A percentile compares a stretch with the other conserved stretches of the same genome.
Conservation (phyloP, 1,139 yeast species). For the Zygoascus sp. region DNA sequence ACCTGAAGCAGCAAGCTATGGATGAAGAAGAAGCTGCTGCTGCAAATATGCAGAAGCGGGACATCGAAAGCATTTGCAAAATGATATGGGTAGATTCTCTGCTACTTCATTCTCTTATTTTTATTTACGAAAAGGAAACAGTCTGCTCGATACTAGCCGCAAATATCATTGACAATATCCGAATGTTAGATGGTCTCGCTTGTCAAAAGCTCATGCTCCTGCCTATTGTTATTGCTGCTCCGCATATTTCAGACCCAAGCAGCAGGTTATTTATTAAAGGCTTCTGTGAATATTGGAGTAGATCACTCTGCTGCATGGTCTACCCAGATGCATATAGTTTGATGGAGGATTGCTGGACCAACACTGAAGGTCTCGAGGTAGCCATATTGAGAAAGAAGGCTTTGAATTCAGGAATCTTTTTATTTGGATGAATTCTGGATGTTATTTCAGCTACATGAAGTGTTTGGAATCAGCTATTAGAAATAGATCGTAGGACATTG, state of each 20-base stretch:
- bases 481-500: background rate
- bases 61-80: background rate
- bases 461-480: background rate
- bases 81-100: constrained; percentile 1
- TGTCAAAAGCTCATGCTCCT: background rate
- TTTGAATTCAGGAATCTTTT: background rate
- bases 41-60: no score
- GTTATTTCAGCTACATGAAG: background rate
- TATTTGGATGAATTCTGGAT: constrained; percentile 6
- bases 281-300: background rate
- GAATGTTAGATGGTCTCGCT: background rate
- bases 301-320: background rate
- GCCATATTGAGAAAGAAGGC: background rate
- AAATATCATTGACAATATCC: background rate
- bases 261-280: background rate
- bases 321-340: background rate
- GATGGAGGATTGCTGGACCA: constrained; percentile 1
- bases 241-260: background rate
- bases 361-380: background rate
- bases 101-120: background rate
- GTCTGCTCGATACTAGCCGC: background rate
- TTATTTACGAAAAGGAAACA: background rate
- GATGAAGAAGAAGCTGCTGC: background rate
- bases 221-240: background rate
- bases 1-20: background rate